Evolutionary conservation across 2,329 filamentous ascomycete genomes (phyloP).

Genomic region (Fusarium algeriense): DNA sequence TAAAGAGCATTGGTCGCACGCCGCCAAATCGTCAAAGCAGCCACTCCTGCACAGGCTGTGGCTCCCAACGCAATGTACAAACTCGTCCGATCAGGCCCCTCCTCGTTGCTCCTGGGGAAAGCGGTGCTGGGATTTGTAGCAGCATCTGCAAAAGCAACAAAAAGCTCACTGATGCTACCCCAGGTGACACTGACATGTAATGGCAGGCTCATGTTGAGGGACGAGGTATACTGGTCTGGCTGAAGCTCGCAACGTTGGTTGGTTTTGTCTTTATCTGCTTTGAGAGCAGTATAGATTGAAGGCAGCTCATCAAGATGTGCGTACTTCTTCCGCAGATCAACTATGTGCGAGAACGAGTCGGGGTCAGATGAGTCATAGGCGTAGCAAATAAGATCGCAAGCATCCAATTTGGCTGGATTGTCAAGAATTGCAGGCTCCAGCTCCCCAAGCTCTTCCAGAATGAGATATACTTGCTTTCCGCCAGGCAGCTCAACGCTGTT

Average conservation of each 20-base stretch:
- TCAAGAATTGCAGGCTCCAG: conserved; percentile 95
- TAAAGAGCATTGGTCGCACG: conserved; percentile 64
- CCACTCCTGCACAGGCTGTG: conserved; percentile 71
- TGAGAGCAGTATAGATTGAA: conserved; percentile 90
- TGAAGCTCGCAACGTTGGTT: conserved; percentile 93
- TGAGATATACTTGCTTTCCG: conserved; percentile 96
- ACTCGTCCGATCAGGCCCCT: conserved; percentile 83
- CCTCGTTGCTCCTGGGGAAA: conserved; percentile 91
- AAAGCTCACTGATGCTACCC: conserved; percentile 93
- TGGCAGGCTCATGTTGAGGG: conserved; percentile 88
- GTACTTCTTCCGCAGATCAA: conserved; percentile 81
- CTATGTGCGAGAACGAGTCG: conserved; percentile 93
- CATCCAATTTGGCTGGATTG: conserved; percentile 88
- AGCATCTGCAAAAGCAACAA: conserved; percentile 90
- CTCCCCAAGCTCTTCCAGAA: conserved; percentile 94
- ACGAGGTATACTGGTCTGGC: conserved; percentile 90
- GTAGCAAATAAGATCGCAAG: conserved; percentile 94
- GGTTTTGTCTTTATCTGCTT: conserved; percentile 95
- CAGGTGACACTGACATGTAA: conserved; percentile 95
- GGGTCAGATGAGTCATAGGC: conserved; percentile 97
- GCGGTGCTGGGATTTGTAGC: conserved; percentile 90
- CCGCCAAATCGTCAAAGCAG: conserved; percentile 75
- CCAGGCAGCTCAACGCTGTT: conserved; percentile 97
- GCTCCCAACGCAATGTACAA: conserved; percentile 89
- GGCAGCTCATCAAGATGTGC: conserved; percentile 90